These are phyloP conservation scores for Amesomyces nigricolor DNA, from an alignment of 2,329 filamentous ascomycete genomes.

Conservation along the genomic window DNA sequence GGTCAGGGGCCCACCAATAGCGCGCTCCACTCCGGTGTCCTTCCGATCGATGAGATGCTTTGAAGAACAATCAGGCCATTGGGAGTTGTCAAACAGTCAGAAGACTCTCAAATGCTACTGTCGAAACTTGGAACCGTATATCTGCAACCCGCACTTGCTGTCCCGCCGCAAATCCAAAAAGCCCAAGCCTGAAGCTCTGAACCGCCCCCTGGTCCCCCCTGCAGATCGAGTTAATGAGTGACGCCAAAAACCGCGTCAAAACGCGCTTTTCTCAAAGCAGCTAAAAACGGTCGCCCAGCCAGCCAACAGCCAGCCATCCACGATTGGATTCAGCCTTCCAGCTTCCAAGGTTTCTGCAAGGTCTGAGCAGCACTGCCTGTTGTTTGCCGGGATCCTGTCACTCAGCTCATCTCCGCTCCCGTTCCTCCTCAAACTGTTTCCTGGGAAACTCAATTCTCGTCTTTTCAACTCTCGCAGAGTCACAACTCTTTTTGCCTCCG, in stretches of 20 bases:
- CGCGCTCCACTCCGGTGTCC: not conserved
- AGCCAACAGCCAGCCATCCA: constrained; percentile 14
- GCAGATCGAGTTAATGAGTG: constrained; percentile 19
- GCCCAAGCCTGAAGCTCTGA: not conserved
- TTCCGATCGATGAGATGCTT: not conserved
- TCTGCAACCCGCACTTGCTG: not conserved
- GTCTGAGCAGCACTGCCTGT: constrained; percentile 7
- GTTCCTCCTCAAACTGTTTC: not conserved
- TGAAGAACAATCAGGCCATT: not conserved
- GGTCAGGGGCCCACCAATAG: not conserved
- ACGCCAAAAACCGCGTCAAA: constrained; percentile 27
- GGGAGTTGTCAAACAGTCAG: not conserved
- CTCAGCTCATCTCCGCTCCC: not conserved
- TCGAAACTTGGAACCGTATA: too few species aligned
- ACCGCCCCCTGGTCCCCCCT: constrained; percentile 3
- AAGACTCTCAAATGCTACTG: not conserved
- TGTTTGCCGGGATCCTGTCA: constrained; percentile 9
- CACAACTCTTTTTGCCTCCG: not conserved
- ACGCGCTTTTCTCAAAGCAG: constrained; percentile 19
- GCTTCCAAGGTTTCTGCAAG: constrained; percentile 9
- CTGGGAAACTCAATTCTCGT: not conserved
- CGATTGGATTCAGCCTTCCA: not conserved
- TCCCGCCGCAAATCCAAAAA: not conserved
- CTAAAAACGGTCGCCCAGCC: constrained; percentile 11
- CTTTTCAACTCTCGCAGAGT: not conserved